Percentiles rank a stretch among this genome's conserved stretches.
phyloP scores from a whole-genome alignment of 805 yeast species.

The Ogataea degrootiae region DNA sequence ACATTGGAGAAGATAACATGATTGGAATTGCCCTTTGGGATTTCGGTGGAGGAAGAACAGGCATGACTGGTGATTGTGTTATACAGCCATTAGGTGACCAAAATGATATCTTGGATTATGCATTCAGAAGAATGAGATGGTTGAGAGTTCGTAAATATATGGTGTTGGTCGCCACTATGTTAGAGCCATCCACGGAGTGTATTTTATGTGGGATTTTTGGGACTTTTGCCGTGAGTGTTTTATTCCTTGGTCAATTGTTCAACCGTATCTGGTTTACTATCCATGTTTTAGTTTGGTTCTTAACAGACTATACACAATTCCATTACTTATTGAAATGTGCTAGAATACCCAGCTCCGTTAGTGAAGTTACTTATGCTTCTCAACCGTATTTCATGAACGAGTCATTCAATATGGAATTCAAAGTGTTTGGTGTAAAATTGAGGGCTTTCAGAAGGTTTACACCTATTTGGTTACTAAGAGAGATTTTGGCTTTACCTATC shows the following conservation, averaged over 20 bases:
- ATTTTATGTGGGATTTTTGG: conserved; percentile 66
- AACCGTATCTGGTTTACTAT: conserved; percentile 35
- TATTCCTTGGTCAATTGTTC: conserved; percentile 35
- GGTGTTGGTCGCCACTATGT: conserved; percentile 78
- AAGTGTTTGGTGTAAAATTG: not conserved
- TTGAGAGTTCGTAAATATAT: conserved; percentile 79
- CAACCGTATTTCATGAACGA: conserved; percentile 16
- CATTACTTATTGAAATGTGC: conserved; percentile 33
- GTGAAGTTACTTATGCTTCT: not conserved
- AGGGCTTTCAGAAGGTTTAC: conserved; percentile 20
- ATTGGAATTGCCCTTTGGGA: conserved; percentile 85
- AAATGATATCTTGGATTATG: conserved; percentile 46
- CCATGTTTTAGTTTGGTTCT: conserved; percentile 61
- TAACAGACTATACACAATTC: conserved; percentile 59
- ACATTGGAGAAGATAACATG: conserved; percentile 92
- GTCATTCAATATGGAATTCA: conserved; percentile 6
- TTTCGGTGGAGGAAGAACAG: conserved; percentile 61
- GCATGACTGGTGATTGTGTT: conserved; percentile 72
- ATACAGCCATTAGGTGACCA: conserved; percentile 62
- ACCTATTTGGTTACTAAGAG: conserved; percentile 63
- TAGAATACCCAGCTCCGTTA: not conserved
- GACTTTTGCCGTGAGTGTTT: conserved; percentile 47
- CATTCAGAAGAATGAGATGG: conserved; percentile 75
- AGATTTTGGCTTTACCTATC: conserved; percentile 71
- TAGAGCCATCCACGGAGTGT: conserved; percentile 85